Percentiles rank a stretch among this genome's conserved stretches.
Evolutionary conservation across 2,329 filamentous ascomycete species (phyloP).

Genomic region (Dothistroma pini): DNA sequence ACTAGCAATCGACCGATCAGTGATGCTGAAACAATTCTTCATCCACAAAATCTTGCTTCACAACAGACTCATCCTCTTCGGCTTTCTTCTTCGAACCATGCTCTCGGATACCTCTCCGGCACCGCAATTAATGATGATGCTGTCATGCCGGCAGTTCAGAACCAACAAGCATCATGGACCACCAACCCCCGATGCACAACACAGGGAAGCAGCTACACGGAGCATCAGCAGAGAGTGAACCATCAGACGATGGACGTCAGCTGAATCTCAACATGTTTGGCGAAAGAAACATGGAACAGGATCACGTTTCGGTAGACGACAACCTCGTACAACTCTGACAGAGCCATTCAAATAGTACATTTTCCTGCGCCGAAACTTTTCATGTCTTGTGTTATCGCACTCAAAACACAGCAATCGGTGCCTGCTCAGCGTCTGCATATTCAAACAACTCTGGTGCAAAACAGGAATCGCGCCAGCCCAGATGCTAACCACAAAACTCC

Average conservation of each 20-base stretch:
- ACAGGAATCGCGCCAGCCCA: background rate
- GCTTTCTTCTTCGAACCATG: background rate
- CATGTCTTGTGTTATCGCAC: background rate
- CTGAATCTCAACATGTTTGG: background rate
- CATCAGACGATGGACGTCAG: background rate
- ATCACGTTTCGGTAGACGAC: background rate
- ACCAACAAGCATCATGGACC: constrained; percentile 1
- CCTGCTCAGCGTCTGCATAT: background rate
- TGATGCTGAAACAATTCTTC: background rate
- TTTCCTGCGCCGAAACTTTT: background rate
- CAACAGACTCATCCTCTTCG: background rate
- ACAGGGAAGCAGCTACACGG: background rate
- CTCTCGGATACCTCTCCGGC: background rate
- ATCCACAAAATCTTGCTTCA: background rate
- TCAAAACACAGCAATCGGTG: background rate
- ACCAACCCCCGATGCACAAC: background rate
- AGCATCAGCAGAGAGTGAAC: background rate
- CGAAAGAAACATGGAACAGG: background rate
- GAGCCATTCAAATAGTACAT: background rate
- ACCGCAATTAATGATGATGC: background rate
- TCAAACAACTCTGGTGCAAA: constrained; percentile 2
- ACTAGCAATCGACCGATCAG: background rate
- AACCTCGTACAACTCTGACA: background rate
- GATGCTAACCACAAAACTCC: background rate
- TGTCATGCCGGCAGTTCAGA: background rate